Evolutionary conservation across 129 eudicot genomes (phyloP), one percentile per base, ranked within the genome.

Genomic region (Dittrichia graveolens): DNA sequence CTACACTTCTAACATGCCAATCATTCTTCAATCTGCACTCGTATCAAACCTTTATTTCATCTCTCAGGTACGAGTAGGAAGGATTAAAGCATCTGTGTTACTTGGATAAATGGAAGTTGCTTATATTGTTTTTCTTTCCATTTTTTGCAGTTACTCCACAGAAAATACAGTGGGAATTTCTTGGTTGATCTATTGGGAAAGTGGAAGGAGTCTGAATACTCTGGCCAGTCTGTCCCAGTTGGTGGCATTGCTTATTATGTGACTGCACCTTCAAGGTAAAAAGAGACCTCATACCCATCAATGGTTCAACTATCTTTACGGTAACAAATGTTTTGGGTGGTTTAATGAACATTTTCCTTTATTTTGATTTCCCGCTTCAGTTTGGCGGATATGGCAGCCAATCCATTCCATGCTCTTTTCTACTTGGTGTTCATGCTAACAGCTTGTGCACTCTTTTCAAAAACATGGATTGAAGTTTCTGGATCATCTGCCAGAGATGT

Each of bases 1-100:
- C 74, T 91, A 91, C 89, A 91, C 97, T 65, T 87, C 96, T 61
- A 87, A 87, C 80, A 91, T 88, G 97, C 97, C 97, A 9, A 91
- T 91, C 61, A 91, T 91, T 75, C 83, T 91, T 46, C 97, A 87
- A 43, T 91, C 95, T 64, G 95, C 97, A 48, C 95, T 91, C 75
- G 97, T 91, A 16, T 74, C 97, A 75, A 91, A 87, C 80, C 86
- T 87, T 55, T 91, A 91, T 77, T 87, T 91, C 70, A 91, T 91
- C 79, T 87, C 97, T 45, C 97, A 91, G 95, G 95, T 91, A 83
- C 34, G 12, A 57, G 37, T 45, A 9, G 16, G 35, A 41, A 39
- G 44, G 50, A 65, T 48, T 40, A 31, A 18, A 45, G 54, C 7
- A 61, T 42, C 12, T 37, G 18, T 54, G 7, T 43, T 55, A 13